Conservation (phyloP, 768 basidiomycete species). For the Tulasnella sp. region DNA sequence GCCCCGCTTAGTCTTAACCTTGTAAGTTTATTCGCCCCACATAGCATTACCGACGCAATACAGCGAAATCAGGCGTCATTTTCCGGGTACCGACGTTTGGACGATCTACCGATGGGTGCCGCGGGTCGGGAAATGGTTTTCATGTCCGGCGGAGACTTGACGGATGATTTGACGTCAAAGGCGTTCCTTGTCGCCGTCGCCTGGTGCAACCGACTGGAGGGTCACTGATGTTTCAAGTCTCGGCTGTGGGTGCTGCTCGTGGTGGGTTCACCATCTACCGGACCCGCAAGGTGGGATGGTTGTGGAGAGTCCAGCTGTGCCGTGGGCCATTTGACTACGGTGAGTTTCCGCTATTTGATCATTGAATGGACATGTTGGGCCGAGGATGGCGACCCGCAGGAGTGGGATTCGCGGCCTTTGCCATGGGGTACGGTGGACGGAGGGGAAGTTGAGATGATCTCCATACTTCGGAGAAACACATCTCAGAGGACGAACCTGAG, state of each 20-base stretch:
- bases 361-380: not conserved
- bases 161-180: not conserved
- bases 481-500: not conserved
- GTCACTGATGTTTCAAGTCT: not conserved
- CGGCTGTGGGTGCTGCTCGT: not conserved
- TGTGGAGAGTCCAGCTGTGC: not conserved
- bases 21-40: slow-evolving; percentile 1
- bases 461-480: slow-evolving; percentile 20
- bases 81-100: not conserved
- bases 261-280: not conserved
- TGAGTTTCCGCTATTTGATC: not conserved
- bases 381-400: not conserved
- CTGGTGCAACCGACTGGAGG: not conserved
- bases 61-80: not conserved
- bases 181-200: slow-evolving; percentile 8
- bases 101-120: not conserved
- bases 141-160: slow-evolving; percentile 8
- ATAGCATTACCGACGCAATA: not conserved
- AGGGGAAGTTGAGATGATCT: slow-evolving; percentile 19
- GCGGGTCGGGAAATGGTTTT: not conserved
- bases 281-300: slow-evolving; percentile 8
- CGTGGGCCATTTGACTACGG: slow-evolving; percentile 2
- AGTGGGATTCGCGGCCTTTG: not conserved
- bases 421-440: not conserved
- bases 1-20: not conserved